Evolutionary conservation across 2,329 filamentous ascomycete genomes (phyloP).

Genomic region (Talaromyces albobiverticillius): DNA sequence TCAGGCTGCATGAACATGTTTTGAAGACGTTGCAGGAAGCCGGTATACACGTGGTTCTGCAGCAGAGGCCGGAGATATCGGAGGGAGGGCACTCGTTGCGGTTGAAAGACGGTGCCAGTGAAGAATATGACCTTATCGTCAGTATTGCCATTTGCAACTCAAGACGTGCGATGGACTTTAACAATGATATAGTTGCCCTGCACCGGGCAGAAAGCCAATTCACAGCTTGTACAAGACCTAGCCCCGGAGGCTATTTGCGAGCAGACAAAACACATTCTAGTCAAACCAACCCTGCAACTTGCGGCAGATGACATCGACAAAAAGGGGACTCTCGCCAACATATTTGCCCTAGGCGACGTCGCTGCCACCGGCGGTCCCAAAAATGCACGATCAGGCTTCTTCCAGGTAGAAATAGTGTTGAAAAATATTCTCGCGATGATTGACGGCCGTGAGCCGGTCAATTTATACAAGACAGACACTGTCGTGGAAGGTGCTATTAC

Average conservation of each 20-base stretch:
- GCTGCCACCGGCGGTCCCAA: constrained; percentile 5
- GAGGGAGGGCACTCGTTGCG: background rate
- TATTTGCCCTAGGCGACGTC: constrained; percentile 8
- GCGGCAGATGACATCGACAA: background rate
- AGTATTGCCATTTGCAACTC: background rate
- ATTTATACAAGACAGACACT: background rate
- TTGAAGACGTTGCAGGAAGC: background rate
- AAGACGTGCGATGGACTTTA: background rate
- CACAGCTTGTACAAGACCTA: background rate
- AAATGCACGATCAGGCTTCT: constrained; percentile 1
- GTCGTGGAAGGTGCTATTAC: background rate
- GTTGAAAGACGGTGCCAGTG: background rate
- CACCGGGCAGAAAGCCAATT: constrained; percentile 1
- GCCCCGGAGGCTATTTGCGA: background rate
- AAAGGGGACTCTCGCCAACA: background rate
- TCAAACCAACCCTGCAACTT: constrained; percentile 6
- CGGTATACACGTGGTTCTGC: background rate
- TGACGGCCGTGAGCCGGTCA: background rate
- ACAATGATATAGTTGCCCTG: background rate
- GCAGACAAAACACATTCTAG: background rate
- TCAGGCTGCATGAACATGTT: constrained; percentile 6
- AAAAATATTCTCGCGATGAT: constrained; percentile 4
- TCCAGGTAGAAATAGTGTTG: constrained; percentile 6
- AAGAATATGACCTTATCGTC: constrained; percentile 3
- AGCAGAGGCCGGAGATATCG: background rate